phyloP scores from a whole-genome alignment of 352 stramenopile genomes.

The Phytophthora syringae region DNA sequence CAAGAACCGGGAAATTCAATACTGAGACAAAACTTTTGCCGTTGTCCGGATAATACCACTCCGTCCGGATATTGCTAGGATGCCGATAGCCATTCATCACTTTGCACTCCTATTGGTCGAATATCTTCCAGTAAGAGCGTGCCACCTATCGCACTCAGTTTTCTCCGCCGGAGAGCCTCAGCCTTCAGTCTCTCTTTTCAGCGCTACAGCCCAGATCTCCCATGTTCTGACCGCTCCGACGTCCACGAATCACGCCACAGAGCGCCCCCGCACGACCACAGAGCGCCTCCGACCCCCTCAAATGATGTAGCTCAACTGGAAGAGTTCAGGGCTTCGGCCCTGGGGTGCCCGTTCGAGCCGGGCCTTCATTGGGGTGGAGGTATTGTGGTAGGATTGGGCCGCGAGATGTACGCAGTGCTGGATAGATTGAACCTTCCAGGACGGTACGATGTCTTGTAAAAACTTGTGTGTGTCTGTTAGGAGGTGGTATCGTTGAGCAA shows the following conservation, averaged over 20 bases:
- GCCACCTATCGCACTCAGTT: background rate
- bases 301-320: background rate
- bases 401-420: too few relatives aligned
- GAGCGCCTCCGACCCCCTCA: background rate
- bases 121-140: background rate
- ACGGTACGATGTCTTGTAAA: too few relatives aligned
- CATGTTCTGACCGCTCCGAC: background rate
- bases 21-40: background rate
- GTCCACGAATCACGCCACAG: background rate
- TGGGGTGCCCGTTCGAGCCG: background rate
- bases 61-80: background rate
- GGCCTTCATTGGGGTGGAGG: background rate
- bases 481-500: too few relatives aligned
- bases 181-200: background rate
- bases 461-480: too few relatives aligned
- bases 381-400: too few relatives aligned
- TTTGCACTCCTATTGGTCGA: background rate
- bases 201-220: background rate
- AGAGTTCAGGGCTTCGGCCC: background rate
- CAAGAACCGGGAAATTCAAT: conserved; percentile 5
- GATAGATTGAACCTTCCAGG: too few relatives aligned
- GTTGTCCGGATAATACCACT: background rate
- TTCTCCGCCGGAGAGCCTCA: background rate
- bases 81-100: background rate
- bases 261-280: background rate